Conservation (phyloP, 106 monocot species). For the Acanthochlamys bracteata region DNA sequence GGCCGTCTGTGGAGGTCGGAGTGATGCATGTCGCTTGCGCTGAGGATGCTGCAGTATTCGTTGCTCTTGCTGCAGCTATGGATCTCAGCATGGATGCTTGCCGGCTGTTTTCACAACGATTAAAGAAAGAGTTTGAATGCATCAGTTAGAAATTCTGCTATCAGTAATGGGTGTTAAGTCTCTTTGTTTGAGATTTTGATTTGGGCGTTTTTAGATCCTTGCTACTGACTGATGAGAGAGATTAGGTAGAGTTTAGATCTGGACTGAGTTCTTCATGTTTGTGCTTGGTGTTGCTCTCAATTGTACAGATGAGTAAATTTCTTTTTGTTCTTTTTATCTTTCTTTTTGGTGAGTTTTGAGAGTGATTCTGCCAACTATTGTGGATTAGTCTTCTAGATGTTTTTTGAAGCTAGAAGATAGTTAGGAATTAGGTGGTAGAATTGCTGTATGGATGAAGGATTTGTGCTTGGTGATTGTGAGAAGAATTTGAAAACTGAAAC, state of each 20-base stretch:
- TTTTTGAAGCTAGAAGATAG: constrained; percentile 3
- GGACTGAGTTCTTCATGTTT: background rate
- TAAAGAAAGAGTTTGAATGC: constrained; percentile 57
- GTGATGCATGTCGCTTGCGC: constrained; percentile 81
- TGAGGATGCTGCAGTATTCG: constrained; percentile 92
- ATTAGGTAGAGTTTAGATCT: background rate
- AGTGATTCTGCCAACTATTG: background rate
- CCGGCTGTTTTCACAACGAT: constrained; percentile 66
- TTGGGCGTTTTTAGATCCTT: constrained; percentile 5
- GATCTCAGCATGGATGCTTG: constrained; percentile 98
- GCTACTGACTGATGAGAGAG: background rate
- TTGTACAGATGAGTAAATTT: background rate
- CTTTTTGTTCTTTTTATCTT: background rate
- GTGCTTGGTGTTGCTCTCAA: background rate
- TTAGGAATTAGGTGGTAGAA: background rate
- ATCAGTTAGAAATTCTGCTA: constrained; percentile 2
- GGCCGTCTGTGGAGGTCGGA: constrained; percentile 76
- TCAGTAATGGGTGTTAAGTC: background rate
- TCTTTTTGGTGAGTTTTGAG: background rate
- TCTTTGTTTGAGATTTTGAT: background rate
- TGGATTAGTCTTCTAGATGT: constrained; percentile 6
- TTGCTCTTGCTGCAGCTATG: constrained; percentile 79
- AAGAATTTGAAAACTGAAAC: too few relatives aligned
- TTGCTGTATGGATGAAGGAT: background rate
- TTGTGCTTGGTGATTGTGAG: too few relatives aligned